Base-by-base conservation (phyloP, 441 rosid genomes). In the Aleurites moluccanus region DNA sequence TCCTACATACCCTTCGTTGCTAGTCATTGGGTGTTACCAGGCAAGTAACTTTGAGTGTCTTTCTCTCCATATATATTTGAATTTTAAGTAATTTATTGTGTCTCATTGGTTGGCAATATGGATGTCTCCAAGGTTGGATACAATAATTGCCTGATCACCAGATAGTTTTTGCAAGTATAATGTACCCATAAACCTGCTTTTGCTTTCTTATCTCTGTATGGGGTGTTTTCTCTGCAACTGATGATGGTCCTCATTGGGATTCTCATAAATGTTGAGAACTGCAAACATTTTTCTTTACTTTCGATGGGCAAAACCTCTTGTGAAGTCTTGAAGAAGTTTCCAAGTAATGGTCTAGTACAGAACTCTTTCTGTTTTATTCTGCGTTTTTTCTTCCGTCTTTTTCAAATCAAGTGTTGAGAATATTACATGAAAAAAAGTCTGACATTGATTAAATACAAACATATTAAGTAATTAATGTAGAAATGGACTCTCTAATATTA, bases 1-100 rank as follows among this genome's bases (percentile, higher is more conserved):
- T 80, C 98, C 99, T 3, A 69, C 85, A 2, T 89, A 83, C 79
- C 87, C 89, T n/a, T 88, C 93, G 2, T 80, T 91, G 76, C 90
- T 93, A 64, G 89, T 95, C 61, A 87, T 95, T 59, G 96, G 95
- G 35, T 91, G 93, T 82, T 88, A 93, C 84, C 92, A 95, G 99
- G 99, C 85, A 86, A 83, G 89, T 78, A 27, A 69, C 35, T 23
- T 40, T 28, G 53, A 23, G 20, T 56, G 27, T 8, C 15, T 1
- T 44, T 67, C n/a, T 57, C 40, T 30, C 4, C 16, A 27, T 18
- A n/a, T 30, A 11, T 38, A 33, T 56, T 42, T 18, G n/a, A 53
- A 9, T 13, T 2, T 40, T 25, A 42, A 16, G 25, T 63, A 25
- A 40, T 38, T 30, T 50, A 50, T 50, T 9, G 13, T 25, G 18